A percentile compares a stretch with the other conserved stretches of the same genome.
Evolutionary conservation across 345 rosid species (phyloP).

Genomic region (Boechera divaricarpa): DNA sequence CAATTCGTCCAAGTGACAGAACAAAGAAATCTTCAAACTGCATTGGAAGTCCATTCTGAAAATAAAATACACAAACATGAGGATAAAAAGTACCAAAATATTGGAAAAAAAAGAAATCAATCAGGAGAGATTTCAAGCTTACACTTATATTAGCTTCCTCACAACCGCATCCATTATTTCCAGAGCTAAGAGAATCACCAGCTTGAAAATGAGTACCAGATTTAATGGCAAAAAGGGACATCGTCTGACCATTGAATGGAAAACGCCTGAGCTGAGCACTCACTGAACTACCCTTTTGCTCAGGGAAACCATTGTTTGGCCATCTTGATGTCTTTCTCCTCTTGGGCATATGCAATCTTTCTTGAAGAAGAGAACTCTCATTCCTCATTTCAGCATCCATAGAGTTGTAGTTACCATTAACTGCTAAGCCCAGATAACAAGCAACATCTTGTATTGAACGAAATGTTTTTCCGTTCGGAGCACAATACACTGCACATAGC

Average conservation of each 20-base stretch:
- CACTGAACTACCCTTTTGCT: slow-evolving; percentile 55
- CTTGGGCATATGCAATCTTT: slow-evolving; percentile 56
- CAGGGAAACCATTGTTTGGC: slow-evolving; percentile 60
- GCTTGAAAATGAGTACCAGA: slow-evolving; percentile 45
- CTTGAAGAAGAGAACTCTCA: slow-evolving; percentile 61
- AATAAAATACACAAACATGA: slow-evolving; percentile 40
- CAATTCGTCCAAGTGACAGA: slow-evolving; percentile 81
- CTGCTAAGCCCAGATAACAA: slow-evolving; percentile 71
- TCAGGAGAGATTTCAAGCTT: not conserved
- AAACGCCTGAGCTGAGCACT: slow-evolving; percentile 54
- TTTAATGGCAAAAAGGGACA: slow-evolving; percentile 46
- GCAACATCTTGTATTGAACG: slow-evolving; percentile 86
- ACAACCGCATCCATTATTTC: slow-evolving; percentile 43
- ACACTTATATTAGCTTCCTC: slow-evolving; percentile 61
- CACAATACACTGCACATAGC: slow-evolving; percentile 63
- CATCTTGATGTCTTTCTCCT: slow-evolving; percentile 64
- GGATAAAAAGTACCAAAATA: not conserved
- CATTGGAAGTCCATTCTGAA: slow-evolving; percentile 81
- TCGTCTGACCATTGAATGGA: slow-evolving; percentile 48
- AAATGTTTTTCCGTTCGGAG: slow-evolving; percentile 86
- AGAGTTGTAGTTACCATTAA: slow-evolving; percentile 48
- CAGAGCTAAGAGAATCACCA: slow-evolving; percentile 52
- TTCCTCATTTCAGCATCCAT: slow-evolving; percentile 54
- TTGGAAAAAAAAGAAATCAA: not conserved
- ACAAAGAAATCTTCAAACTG: slow-evolving; percentile 94